These are phyloP conservation scores for Gynandropsis gynandra DNA, from an alignment of 345 rosid species.

Conservation along the genomic window DNA sequence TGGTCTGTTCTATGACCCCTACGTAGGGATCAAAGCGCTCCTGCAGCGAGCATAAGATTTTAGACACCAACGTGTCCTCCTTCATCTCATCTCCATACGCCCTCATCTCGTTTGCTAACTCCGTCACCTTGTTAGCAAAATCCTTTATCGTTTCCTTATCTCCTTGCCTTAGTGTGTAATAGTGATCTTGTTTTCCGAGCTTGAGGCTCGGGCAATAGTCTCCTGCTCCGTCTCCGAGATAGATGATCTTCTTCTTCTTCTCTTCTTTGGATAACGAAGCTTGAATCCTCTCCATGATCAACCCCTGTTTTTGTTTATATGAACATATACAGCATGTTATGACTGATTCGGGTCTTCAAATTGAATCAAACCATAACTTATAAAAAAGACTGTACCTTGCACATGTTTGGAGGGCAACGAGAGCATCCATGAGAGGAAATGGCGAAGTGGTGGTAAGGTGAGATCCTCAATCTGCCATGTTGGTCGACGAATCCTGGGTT, in stretches of 20 bases:
- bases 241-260: slow-evolving; percentile 45
- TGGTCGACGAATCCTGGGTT: slow-evolving; percentile 61
- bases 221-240: slow-evolving; percentile 76
- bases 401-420: too few species aligned
- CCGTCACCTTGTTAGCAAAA: too few species aligned
- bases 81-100: too few species aligned
- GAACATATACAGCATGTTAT: not conserved
- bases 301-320: slow-evolving; percentile 34
- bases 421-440: slow-evolving; percentile 60
- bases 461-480: slow-evolving; percentile 49
- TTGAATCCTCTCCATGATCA: slow-evolving; percentile 50
- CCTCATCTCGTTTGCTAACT: too few species aligned
- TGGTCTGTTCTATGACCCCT: too few species aligned
- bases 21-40: too few species aligned
- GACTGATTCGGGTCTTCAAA: slow-evolving; percentile 2
- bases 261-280: slow-evolving; percentile 47
- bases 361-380: not conserved
- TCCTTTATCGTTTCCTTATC: too few species aligned
- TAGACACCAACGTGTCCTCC: too few species aligned
- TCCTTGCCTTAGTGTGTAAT: too few species aligned
- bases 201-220: slow-evolving; percentile 81
- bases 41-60: too few species aligned
- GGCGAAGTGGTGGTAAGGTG: slow-evolving; percentile 56
- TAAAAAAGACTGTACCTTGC: too few species aligned
- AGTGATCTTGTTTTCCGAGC: slow-evolving; percentile 42